Evolutionary conservation across 2,329 filamentous ascomycete genomes (phyloP), one percentile per base, ranked within the genome.

Genomic region (Microdochium nivale): DNA sequence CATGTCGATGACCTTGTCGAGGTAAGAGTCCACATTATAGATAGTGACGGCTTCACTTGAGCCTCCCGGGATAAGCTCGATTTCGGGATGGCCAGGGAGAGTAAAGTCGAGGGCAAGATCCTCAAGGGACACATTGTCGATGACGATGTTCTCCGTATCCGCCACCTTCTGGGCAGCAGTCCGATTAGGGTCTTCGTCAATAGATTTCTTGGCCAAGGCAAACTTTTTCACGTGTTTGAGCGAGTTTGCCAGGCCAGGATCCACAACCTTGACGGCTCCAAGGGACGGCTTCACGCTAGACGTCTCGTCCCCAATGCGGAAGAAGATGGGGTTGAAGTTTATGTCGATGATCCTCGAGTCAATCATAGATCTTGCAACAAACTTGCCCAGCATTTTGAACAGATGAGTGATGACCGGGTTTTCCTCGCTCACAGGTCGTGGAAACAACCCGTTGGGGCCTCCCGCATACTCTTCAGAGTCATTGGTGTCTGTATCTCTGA

Each of bases 271-370:
- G 48, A 99, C 84, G 1, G 94, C 88, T 5, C 90, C 90, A 8
- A 99, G 77, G 0, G 91, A 96, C 13, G 91, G 90, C 23, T 84
- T 84, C 3, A 96, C 84, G 0, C 76, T 76, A 3, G 71, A 68
- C 1, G 81, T 78, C 46, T 77, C 80, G 60, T 95, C 88, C 16
- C 88, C 89, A 57, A 96, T 88, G 53, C 92, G 88, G 83, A 99
- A 99, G 74, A 99, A 96, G 5, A 90, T 95, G 1, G 94, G 88
- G 65, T 96, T 99, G 71, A 99, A 94, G 52, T 92, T 94, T 58
- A 99, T 84, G 62, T 99, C 94, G 59, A 99, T 96, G 65, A 99
- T 97, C 51, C 94, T 83, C 1, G 92, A 96, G 66, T 99, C 94
- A 50, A 99, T 86, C 94, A 99, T 97, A 0, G 94, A 96, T 49